Evolutionary conservation across 352 stramenopile genomes (phyloP).

Genomic region (Pseudoperonospora humuli): DNA sequence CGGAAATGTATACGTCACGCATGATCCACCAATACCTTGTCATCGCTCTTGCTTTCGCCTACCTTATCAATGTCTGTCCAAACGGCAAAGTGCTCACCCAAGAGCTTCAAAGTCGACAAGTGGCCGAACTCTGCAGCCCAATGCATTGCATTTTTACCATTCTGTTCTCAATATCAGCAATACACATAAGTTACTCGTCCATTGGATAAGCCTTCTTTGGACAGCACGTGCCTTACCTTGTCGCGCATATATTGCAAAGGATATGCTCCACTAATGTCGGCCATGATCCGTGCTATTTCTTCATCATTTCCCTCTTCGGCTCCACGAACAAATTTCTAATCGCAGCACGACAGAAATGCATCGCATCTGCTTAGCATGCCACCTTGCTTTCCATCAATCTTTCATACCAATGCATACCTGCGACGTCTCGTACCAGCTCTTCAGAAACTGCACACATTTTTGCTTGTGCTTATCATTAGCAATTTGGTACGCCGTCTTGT

Average conservation of each 20-base stretch:
- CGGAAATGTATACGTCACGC: neutral
- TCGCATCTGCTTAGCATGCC: neutral
- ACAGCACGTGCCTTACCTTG: constrained; percentile 49
- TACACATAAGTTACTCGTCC: neutral
- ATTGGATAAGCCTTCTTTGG: neutral
- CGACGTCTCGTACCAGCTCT: constrained; percentile 84
- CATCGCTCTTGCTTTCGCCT: neutral
- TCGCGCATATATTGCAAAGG: constrained; percentile 75
- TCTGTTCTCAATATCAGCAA: constrained; percentile 27
- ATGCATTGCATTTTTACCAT: constrained; percentile 85
- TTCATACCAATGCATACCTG: constrained; percentile 34
- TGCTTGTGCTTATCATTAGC: constrained; percentile 87
- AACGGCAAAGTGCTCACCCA: constrained; percentile 65
- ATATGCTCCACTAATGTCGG: constrained; percentile 72
- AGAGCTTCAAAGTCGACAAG: constrained; percentile 67
- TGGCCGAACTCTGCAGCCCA: constrained; percentile 76
- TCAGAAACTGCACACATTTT: constrained; percentile 80
- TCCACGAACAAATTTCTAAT: constrained; percentile 73
- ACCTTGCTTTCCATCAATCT: neutral
- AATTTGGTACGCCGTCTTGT: constrained; percentile 84
- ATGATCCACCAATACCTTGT: neutral
- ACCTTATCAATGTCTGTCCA: constrained; percentile 83
- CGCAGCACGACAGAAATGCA: neutral
- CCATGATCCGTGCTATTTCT: constrained; percentile 69
- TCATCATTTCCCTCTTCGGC: constrained; percentile 78